Evolutionary conservation across 2,329 filamentous ascomycete genomes (phyloP).

Genomic region (Cordyceps fumosorosea): DNA sequence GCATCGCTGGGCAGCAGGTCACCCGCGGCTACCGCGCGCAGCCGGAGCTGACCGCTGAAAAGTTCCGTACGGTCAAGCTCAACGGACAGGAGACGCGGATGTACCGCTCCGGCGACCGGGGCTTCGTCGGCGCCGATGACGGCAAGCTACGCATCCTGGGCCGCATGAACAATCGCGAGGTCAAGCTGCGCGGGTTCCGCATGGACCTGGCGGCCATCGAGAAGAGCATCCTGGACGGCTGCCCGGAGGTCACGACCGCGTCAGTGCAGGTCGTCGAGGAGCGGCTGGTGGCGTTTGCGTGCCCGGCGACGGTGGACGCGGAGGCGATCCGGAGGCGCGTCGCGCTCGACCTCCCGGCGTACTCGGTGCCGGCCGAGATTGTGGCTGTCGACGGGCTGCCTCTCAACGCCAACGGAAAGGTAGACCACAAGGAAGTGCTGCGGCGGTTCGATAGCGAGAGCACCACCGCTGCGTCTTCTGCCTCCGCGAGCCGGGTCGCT

Average conservation of each 20-base stretch:
- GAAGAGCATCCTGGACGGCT: constrained; percentile 9
- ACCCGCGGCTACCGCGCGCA: neutral
- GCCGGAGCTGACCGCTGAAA: neutral
- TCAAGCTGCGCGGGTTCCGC: constrained; percentile 6
- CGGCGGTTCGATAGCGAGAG: neutral
- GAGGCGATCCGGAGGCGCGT: neutral
- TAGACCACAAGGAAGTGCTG: constrained; percentile 13
- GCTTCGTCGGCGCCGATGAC: neutral
- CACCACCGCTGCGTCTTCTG: neutral
- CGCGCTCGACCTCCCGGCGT: constrained; percentile 13
- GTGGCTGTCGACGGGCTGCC: constrained; percentile 3
- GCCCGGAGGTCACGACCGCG: neutral
- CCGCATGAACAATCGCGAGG: constrained; percentile 8
- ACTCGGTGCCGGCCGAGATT: constrained; percentile 10
- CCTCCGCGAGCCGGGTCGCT: neutral
- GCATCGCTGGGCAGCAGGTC: neutral
- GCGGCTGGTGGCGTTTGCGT: neutral
- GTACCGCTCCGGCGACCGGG: constrained; percentile 5
- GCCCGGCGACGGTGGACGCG: neutral
- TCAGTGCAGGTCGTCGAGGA: neutral
- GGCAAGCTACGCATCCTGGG: constrained; percentile 6
- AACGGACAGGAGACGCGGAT: neutral
- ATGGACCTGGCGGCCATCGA: constrained; percentile 1
- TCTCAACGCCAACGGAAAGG: constrained; percentile 13
- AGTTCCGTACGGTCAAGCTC: neutral